A percentile compares a stretch with the other conserved stretches of the same genome.
Evolutionary conservation across 805 yeast genomes (phyloP).

Genomic region (Yamadazyma sp.): DNA sequence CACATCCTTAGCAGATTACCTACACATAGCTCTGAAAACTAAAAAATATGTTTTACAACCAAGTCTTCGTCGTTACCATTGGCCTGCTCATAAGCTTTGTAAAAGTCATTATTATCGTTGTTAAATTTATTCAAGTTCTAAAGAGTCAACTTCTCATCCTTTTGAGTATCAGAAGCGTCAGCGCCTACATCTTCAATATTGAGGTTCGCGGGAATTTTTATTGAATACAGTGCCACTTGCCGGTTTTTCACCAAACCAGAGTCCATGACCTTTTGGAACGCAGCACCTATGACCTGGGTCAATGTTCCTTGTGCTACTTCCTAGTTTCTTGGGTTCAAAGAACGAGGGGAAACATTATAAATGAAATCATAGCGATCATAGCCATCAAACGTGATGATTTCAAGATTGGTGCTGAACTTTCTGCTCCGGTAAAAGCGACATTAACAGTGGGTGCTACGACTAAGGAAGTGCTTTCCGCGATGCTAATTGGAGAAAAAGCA

Average conservation of each 20-base stretch:
- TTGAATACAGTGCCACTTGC: constrained; percentile 13
- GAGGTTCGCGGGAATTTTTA: constrained; percentile 24
- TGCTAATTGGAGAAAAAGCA: constrained; percentile 3
- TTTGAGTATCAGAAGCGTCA: constrained; percentile 6
- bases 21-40: constrained; percentile 92
- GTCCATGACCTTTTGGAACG: constrained; percentile 66
- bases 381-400: constrained; percentile 7
- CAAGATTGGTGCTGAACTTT: constrained; percentile 4
- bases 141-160: constrained; percentile 48
- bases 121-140: constrained; percentile 57
- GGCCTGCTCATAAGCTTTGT: constrained; percentile 48
- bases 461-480: neutral
- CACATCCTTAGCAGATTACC: constrained; percentile 79
- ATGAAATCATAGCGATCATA: constrained; percentile 24
- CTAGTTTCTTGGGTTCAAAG: constrained; percentile 80
- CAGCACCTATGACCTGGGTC: constrained; percentile 83
- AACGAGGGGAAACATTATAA: constrained; percentile 85
- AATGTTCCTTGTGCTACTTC: constrained; percentile 93
- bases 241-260: constrained; percentile 40
- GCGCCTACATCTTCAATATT: constrained; percentile 19
- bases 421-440: neutral
- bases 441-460: constrained; percentile 2
- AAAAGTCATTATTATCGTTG: constrained; percentile 50
- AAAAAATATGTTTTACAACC: constrained; percentile 82
- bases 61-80: constrained; percentile 59